Evolutionary conservation across 1,139 yeast genomes (phyloP), one percentile per base, ranked within the genome.

Genomic region (Diutina pseudorugosa): DNA sequence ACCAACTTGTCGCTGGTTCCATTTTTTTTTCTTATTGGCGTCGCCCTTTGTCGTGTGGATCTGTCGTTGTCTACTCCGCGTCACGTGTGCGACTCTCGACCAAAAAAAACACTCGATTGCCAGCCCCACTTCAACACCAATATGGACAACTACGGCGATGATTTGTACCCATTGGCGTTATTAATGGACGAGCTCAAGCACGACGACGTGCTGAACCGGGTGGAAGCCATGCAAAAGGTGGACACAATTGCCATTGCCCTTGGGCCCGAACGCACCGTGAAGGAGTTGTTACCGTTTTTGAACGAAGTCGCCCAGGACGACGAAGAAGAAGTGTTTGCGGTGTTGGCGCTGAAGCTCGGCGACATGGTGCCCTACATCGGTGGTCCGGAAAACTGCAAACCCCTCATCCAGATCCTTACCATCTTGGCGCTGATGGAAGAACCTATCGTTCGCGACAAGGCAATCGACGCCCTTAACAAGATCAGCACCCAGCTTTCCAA

Each of bases 251-350:
- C 98, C 50, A 74, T 90, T 56, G 98, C 98, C 1, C 73, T 94
- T 57, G 98, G 98, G 9, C 94, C 95, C 8, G 96, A 89, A 65
- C 79, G 98, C 64, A 88, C 98, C 18, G 77, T 96, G 56, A 77
- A 78, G 52, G 98, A 94, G 67, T 76, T 94, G 63, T 75, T 94
- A 55, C 98, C 98, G 41, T 93, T 93, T 65, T 76, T 94, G 58
- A 70, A 68, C 57, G 88, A 86, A 60, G 98, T 90, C 48, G 59
- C 43, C 63, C 49, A 30, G 72, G 57, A 82, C 36, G 99, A 94
- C 65, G 98, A 94, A 68, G 99, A 94, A 67, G 99, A 94, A 68
- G 96, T 94, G 8, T 84, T 93, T 67, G 89, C 97, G 1, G 94
- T 90, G 19, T 77, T 94, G 59, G 98, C 98, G 3, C 87, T 85